Percentiles rank a stretch among this genome's conserved stretches.
phyloP scores from a whole-genome alignment of 306 rosid species.

The Rubus idaeus region DNA sequence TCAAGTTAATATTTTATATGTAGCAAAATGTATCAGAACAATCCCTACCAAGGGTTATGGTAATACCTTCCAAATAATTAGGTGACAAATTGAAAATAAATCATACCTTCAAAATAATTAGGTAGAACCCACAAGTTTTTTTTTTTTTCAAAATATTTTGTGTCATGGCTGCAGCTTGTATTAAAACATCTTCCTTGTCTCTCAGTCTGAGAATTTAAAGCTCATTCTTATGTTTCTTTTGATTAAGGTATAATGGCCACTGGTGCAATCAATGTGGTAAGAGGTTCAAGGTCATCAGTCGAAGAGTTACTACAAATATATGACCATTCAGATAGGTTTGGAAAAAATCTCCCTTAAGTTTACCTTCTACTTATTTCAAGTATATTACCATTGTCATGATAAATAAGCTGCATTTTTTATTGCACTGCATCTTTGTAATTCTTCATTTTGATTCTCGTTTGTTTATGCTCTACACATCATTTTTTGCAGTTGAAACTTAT shows the following conservation, averaged over 20 bases:
- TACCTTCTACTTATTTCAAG: conserved; percentile 2
- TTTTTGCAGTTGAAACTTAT: not conserved
- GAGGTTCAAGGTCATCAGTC: conserved; percentile 90
- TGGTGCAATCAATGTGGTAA: conserved; percentile 88
- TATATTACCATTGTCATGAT: not conserved
- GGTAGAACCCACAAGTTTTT: not conserved
- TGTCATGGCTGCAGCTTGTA: not conserved
- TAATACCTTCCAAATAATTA: not conserved
- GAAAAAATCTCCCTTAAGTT: not conserved
- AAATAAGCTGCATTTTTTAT: not conserved
- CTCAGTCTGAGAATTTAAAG: not conserved
- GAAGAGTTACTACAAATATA: conserved; percentile 84
- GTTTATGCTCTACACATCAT: not conserved
- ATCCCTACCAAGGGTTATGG: not conserved
- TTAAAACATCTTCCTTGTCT: not conserved
- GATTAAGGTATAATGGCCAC: conserved; percentile 84
- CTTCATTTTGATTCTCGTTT: not conserved
- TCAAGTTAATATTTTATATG: not conserved
- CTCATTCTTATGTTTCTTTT: conserved; percentile 32
- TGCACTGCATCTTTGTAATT: conserved; percentile 6
- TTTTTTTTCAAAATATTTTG: not conserved
- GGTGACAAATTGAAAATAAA: not conserved
- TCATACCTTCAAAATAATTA: not conserved
- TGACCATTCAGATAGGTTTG: conserved; percentile 81
- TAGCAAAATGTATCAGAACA: not conserved